Evolutionary conservation across 1,284 basidiomycete genomes (phyloP).

Genomic region (Fomitiporia mediterranea): DNA sequence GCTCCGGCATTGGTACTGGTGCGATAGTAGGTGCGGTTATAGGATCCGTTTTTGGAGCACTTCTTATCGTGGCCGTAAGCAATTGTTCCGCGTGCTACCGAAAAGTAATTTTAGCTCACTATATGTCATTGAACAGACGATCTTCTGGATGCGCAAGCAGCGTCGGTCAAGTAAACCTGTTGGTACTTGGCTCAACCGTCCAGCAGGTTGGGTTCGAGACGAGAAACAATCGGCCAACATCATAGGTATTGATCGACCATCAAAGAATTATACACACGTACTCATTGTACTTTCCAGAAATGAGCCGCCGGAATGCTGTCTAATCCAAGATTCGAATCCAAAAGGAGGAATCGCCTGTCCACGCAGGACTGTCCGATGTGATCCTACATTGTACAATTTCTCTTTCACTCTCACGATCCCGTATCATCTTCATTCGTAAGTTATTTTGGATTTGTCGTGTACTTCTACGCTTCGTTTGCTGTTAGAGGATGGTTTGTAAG

Average conservation of each 20-base stretch:
- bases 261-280: too few species aligned
- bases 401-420: too few species aligned
- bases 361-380: background rate
- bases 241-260: too few species aligned
- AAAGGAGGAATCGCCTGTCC: background rate
- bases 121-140: background rate
- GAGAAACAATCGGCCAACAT: conserved; percentile 10
- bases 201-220: conserved; percentile 14
- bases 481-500: too few species aligned
- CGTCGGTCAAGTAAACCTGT: conserved; percentile 12
- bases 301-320: conserved; percentile 8
- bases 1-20: background rate
- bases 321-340: background rate
- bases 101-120: background rate
- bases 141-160: conserved; percentile 17
- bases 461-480: too few species aligned
- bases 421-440: too few species aligned
- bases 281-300: conserved; percentile 1
- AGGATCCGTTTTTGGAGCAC: conserved; percentile 14
- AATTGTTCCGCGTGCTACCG: background rate
- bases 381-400: background rate
- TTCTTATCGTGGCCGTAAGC: conserved; percentile 13
- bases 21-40: conserved; percentile 15
- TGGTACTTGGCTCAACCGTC: conserved; percentile 16
- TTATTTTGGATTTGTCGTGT: too few species aligned